A percentile compares a stretch with the other conserved stretches of the same genome.
Evolutionary conservation across 1,139 yeast genomes (phyloP).

Genomic region (Blastobotrys apis): DNA sequence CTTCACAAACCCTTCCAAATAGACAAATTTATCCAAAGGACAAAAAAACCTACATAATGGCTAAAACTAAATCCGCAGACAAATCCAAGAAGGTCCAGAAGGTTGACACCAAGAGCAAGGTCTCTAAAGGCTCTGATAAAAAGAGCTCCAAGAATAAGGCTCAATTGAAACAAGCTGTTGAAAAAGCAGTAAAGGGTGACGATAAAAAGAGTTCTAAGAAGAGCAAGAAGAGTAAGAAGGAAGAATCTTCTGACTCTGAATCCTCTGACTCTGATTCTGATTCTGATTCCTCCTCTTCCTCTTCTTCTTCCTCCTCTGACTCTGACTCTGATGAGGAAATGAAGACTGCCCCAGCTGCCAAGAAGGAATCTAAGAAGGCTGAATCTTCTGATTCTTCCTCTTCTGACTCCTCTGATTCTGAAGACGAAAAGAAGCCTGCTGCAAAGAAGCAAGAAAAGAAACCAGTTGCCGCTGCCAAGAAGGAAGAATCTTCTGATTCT

Average conservation of each 20-base stretch:
- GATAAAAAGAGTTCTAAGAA: constrained; percentile 26
- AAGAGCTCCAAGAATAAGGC: constrained; percentile 29
- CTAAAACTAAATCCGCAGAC: background rate
- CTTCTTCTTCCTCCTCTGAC: constrained; percentile 12
- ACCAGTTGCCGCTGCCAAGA: no score
- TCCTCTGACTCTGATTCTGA: constrained; percentile 33
- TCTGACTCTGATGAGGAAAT: constrained; percentile 19
- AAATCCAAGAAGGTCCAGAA: background rate
- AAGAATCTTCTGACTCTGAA: constrained; percentile 29
- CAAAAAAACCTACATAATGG: background rate
- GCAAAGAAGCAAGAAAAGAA: constrained; percentile 26
- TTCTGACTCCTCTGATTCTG: constrained; percentile 30
- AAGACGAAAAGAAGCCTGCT: constrained; percentile 30
- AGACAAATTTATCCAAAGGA: no score
- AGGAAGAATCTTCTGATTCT: constrained; percentile 23
- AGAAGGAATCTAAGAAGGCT: constrained; percentile 22
- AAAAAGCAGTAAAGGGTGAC: constrained; percentile 24
- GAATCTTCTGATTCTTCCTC: constrained; percentile 27
- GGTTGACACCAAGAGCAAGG: constrained; percentile 22
- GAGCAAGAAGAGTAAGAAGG: constrained; percentile 26
- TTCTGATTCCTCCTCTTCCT: constrained; percentile 22
- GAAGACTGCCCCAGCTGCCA: constrained; percentile 19
- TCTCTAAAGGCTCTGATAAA: constrained; percentile 30
- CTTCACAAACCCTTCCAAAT: background rate
- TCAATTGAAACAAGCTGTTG: constrained; percentile 11